Evolutionary conservation across 2,329 filamentous ascomycete species (phyloP), one percentile per base, ranked within the genome.

Genomic region (Aureobasidium subglaciale): DNA sequence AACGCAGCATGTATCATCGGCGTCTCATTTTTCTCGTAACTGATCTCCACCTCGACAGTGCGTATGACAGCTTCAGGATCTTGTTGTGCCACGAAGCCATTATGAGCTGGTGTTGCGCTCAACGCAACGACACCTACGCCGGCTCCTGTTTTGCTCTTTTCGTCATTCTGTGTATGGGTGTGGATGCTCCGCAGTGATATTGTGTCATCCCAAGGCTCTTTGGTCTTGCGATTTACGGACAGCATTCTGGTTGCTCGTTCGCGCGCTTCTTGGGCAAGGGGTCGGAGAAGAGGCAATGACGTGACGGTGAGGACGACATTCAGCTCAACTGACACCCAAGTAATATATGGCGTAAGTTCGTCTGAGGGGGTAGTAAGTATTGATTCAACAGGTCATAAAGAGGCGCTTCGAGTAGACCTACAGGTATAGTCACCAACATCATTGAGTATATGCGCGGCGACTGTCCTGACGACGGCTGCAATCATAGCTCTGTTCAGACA

Each of bases 271-370:
- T 50, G 59, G 59, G 64, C 64, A 1, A 67, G 55, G 2, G 64
- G 63, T 13, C 66, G 61, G 1, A 68, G 54, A 4, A 67, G 56
- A 2, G 66, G 65, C 5, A 67, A 59, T 0, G 65, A 65, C 9
- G 65, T 61, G 22, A 63, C 60, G 30, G 67, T 64, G 34, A 68
- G 66, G 45, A 68, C 65, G 22, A 66, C 75, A 56, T 67, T 67
- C 32, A 67, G 60, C 54, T 68, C 66, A 48, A 68, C 57, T 3
- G 61, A 61, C 11, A 67, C 57, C 60, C 63, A 64, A 34, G 65
- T 61, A 2, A 65, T 59, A 42, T 63, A 67, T 4, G 58, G 48
- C 24, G 58, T 56, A 3, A 68, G 60, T 37, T 64, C 62, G 34
- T 63, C 57, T 58, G 38, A 30, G 7, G 5, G 4, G 4, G 13